Evolutionary conservation across 176 grass and related monocot species (phyloP), one percentile per base, ranked within the genome.

Genomic region (Tillandsia leiboldiana): DNA sequence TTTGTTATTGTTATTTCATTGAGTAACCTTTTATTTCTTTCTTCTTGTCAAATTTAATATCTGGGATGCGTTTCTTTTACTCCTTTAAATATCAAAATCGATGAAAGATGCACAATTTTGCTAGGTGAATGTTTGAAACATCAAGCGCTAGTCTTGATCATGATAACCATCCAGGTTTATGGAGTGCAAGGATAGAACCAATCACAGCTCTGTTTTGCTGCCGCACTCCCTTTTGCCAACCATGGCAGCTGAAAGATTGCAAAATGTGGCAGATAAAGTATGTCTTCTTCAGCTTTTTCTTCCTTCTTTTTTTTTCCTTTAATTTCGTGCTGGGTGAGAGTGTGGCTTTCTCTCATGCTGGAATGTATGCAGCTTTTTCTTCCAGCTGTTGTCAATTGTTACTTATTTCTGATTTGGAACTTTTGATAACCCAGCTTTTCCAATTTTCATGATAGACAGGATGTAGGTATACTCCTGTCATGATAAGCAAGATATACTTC

Each of bases 81-180:
- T 61, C 23, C 26, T 51, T 68, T 67, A 28, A 10, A 22, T 28
- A 11, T 29, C 72, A 29, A 11, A 28, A 23, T 48, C 26, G 78
- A 63, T 75, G 48, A 59, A 70, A 73, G 14, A 47, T 79, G 50
- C 26, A 42, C 20, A 12, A n/a, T 58, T 49, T 69, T 27, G 42
- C 50, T 74, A 69, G 70, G 50, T 33, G 27, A 42, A 75, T 75
- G 2, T 64, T 17, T 47, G 74, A 88, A 78, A 67, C 48, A 59
- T 82, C 62, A 56, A 71, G 69, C 68, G 24, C 28, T 79, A 70
- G 75, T 70, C 68, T 85, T 91, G 83, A 86, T 84, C 75, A 79
- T 80, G 67, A 88, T 85, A 82, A 75, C 76, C 85, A 83, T 90
- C 81, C 80, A 99, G 94, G 89, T 99, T 99, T 93, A 92, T 89